phyloP scores from a whole-genome alignment of 352 stramenopile species.

The Globisporangium acanthophoron region DNA sequence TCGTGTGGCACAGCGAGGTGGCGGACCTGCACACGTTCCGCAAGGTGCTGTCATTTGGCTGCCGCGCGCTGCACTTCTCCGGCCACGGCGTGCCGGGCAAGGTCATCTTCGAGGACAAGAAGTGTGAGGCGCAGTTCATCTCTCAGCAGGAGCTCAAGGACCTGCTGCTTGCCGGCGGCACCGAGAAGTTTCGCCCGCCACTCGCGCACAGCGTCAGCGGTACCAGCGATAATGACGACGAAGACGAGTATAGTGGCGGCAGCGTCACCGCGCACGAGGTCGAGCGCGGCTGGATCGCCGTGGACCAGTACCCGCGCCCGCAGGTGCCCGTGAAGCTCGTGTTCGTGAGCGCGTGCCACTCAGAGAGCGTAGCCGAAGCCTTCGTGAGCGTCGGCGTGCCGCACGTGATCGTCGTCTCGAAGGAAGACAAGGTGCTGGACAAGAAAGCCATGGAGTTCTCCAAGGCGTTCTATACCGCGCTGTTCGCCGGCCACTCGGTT shows the following conservation, averaged over 20 bases:
- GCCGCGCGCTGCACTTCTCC: constrained; percentile 73
- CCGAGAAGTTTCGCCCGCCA: constrained; percentile 19
- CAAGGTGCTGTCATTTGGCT: constrained; percentile 75
- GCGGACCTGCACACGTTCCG: constrained; percentile 77
- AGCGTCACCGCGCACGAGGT: constrained; percentile 33
- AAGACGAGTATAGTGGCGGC: constrained; percentile 6
- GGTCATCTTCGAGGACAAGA: constrained; percentile 79
- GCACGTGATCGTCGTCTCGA: constrained; percentile 88
- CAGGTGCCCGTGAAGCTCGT: constrained; percentile 69
- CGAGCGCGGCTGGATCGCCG: constrained; percentile 35
- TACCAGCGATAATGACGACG: constrained; percentile 6
- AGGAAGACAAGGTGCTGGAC: constrained; percentile 80
- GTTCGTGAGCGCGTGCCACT: constrained; percentile 89
- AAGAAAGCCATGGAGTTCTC: constrained; percentile 86
- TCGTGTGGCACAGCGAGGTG: constrained; percentile 77
- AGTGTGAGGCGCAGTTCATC: constrained; percentile 79
- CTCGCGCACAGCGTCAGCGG: constrained; percentile 8
- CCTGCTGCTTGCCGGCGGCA: constrained; percentile 59
- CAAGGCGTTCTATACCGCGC: constrained; percentile 85
- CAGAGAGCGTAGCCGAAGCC: constrained; percentile 79
- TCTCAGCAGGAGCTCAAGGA: constrained; percentile 75
- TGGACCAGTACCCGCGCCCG: constrained; percentile 29
- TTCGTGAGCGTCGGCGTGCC: constrained; percentile 88
- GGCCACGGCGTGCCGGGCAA: constrained; percentile 69
- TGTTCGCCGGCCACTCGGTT: constrained; percentile 78